phyloP scores from a whole-genome alignment of 805 yeast species.

The Yarrowia hollandica region DNA sequence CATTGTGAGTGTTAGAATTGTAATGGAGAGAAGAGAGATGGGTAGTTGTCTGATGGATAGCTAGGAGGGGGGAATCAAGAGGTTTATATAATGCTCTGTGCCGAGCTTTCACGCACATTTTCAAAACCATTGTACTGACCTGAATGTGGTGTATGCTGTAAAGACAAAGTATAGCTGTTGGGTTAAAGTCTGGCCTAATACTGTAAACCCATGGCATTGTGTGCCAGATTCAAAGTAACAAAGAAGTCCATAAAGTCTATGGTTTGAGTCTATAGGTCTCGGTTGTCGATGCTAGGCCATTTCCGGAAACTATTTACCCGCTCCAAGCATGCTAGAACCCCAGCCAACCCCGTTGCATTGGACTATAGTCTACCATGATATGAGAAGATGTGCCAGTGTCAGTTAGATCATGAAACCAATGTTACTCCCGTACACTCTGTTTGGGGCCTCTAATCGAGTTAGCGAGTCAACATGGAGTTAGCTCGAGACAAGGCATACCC shows the following conservation, averaged over 20 bases:
- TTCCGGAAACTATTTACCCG: not conserved
- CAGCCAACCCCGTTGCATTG: no score
- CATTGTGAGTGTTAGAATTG: conserved; percentile 7
- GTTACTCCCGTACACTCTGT: no score
- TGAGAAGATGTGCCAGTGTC: no score
- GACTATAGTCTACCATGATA: no score
- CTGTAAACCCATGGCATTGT: not conserved
- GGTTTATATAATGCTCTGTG: conserved; percentile 19
- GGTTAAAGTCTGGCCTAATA: conserved; percentile 3
- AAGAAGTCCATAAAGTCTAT: not conserved
- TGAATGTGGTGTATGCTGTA: not conserved
- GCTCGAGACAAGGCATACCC: no score
- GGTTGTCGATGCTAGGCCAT: not conserved
- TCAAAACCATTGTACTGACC: conserved; percentile 2
- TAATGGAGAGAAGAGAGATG: not conserved
- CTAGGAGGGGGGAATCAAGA: not conserved
- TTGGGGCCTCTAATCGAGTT: no score
- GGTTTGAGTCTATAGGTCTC: conserved; percentile 3
- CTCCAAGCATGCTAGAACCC: not conserved
- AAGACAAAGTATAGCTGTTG: not conserved
- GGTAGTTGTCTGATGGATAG: not conserved
- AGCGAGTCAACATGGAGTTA: no score
- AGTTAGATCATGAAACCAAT: no score
- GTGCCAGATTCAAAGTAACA: not conserved
- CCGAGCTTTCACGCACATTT: no score